Evolutionary conservation across 2,329 filamentous ascomycete species (phyloP).

Genomic region (Aspergillus terreus): DNA sequence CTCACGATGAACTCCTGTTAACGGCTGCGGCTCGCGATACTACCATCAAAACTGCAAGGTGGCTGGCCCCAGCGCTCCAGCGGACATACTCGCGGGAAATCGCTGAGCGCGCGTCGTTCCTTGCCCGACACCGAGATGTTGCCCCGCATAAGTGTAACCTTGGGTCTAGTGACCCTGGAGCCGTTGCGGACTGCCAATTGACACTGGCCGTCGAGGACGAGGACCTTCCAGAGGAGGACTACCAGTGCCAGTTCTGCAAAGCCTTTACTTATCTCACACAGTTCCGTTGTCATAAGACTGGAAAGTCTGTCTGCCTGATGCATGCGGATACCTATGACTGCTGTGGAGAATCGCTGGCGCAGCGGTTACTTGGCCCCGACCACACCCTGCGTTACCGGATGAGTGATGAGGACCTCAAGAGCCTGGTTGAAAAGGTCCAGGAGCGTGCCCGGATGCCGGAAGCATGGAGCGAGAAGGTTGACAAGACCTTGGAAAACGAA

Average conservation of each 20-base stretch:
- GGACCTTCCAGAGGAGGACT: conserved; percentile 84
- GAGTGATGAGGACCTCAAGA: conserved; percentile 64
- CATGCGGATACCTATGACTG: conserved; percentile 80
- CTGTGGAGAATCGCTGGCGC: conserved; percentile 64
- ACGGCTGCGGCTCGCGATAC: conserved; percentile 80
- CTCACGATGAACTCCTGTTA: conserved; percentile 89
- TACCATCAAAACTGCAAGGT: conserved; percentile 87
- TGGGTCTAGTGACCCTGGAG: conserved; percentile 45
- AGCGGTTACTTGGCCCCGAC: conserved; percentile 65
- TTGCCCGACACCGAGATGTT: conserved; percentile 59
- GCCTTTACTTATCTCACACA: conserved; percentile 86
- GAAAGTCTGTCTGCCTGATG: conserved; percentile 75
- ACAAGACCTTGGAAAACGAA: conserved; percentile 78
- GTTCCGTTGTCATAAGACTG: conserved; percentile 77
- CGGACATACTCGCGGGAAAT: conserved; percentile 73
- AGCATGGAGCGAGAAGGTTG: conserved; percentile 84
- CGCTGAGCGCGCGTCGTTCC: conserved; percentile 63
- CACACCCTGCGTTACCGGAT: conserved; percentile 78
- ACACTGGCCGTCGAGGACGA: conserved; percentile 64
- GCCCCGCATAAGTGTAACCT: conserved; percentile 55
- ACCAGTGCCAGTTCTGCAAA: conserved; percentile 90
- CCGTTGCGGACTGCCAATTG: conserved; percentile 52
- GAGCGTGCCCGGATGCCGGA: conserved; percentile 86
- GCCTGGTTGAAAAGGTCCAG: conserved; percentile 68
- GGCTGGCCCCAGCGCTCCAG: conserved; percentile 83